Evolutionary conservation across 192 early-diverging fungal genomes (phyloP), one percentile per base, ranked within the genome.

Genomic region (Podila epigama): DNA sequence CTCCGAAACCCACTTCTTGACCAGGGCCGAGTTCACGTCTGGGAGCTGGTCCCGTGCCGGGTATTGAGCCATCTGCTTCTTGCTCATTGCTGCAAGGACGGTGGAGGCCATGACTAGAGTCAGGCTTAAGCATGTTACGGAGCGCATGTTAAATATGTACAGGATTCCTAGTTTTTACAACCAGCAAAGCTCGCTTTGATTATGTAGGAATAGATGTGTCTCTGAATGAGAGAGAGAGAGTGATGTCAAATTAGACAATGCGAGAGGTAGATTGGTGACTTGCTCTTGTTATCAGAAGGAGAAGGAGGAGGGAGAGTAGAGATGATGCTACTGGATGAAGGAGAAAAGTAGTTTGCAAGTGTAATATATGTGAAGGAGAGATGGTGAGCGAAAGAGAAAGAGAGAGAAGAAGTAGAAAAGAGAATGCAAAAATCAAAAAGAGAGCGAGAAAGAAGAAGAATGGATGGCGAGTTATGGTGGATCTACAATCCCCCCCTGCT

Each of bases 1-100:
- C 9, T 68, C 59, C 13, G 64, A 63, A 44, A 81, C 51, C 79
- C 79, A 81, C 40, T 81, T 52, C 34, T 70, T 79, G 52, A 79
- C 77, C 20, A 51, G 12, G 20, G 64, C 33, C 0, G 60, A 51
- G 50, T 77, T 68, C 44, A 57, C 36, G 41, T 77, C 48, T 1
- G 72, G 59, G 1, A 77, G 25, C 6, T 53, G 32, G 53, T 77
- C 72, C 36, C 48, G 58, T 0, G 0, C 2, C 0, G 72, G 72
- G 36, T 68, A 77, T 51, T 58, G 51, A n/a, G 50, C 58, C 36
- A 68, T 34, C 29, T 68, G 65, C 44, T 63, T 60, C 48, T 67
- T 68, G 36, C 60, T 68, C 72, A 77, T 77, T 35, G n/a, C 72
- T 3, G 60, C 37, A 9, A 41, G 31, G 22, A 73, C 63, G 31